Evolutionary conservation across 805 yeast genomes (phyloP).

Genomic region (Wickerhamomyces subpelliculosus): DNA sequence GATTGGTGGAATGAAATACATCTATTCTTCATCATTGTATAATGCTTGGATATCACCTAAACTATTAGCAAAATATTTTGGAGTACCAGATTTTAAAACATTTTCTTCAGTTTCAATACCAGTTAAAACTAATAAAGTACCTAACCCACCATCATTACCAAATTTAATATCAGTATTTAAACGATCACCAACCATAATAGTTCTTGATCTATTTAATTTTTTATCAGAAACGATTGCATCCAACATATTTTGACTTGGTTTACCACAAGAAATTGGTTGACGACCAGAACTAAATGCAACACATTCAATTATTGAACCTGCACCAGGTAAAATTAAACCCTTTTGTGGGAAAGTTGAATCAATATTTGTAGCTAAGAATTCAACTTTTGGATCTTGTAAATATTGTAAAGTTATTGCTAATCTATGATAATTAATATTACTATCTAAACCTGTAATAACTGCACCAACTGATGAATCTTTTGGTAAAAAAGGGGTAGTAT

Average conservation of each 20-base stretch:
- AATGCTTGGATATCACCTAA: conserved; percentile 53
- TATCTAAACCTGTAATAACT: conserved; percentile 84
- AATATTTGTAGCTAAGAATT: conserved; percentile 87
- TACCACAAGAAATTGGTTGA: conserved; percentile 85
- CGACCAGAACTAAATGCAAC: conserved; percentile 73
- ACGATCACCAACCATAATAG: conserved; percentile 94
- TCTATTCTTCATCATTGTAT: neutral
- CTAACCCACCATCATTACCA: conserved; percentile 82
- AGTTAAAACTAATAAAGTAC: conserved; percentile 79
- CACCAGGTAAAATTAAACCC: conserved; percentile 86
- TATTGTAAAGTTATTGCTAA: conserved; percentile 79
- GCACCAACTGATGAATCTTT: conserved; percentile 75
- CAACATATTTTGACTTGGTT: conserved; percentile 87
- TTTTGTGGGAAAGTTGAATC: conserved; percentile 92
- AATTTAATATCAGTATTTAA: conserved; percentile 92
- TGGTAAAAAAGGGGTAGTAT: conserved; percentile 44
- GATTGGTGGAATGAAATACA: neutral
- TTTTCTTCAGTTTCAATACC: conserved; percentile 81
- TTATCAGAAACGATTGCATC: conserved; percentile 68
- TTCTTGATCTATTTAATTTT: conserved; percentile 45
- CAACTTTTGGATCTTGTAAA: conserved; percentile 51
- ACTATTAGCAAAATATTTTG: conserved; percentile 61
- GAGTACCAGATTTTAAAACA: conserved; percentile 41
- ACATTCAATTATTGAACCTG: conserved; percentile 83
- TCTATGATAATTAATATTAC: conserved; percentile 72